Percentiles rank a stretch among this genome's conserved stretches.
Conservation (phyloP, 192 early-diverging fungal genomes). For the Kappamyces sp. region DNA sequence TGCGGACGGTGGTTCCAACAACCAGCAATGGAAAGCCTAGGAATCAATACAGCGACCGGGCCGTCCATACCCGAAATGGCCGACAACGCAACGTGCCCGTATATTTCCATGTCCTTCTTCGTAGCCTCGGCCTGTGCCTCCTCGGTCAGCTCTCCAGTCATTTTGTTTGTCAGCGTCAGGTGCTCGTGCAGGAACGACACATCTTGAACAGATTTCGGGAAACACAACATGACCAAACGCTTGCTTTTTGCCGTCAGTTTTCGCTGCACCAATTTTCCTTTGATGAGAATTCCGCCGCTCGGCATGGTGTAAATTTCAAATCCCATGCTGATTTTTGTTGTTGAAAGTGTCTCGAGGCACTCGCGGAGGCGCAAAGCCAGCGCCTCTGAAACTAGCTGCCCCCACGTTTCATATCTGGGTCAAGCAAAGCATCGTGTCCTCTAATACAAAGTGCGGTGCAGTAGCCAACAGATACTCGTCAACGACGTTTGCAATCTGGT, state of each 20-base stretch:
- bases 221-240: constrained; percentile 6
- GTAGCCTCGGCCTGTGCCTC: neutral
- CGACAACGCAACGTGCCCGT: constrained; percentile 24
- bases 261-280: constrained; percentile 9
- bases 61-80: constrained; percentile 22
- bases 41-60: neutral
- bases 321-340: constrained; percentile 4
- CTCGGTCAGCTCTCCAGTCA: neutral
- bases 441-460: too few species aligned
- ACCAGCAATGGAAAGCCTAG: constrained; percentile 28
- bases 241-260: constrained; percentile 12
- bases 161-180: neutral
- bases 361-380: too few species aligned
- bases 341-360: too few species aligned
- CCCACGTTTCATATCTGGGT: too few species aligned
- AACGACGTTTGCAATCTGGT: too few species aligned
- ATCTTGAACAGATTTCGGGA: constrained; percentile 11
- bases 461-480: too few species aligned
- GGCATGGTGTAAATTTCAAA: constrained; percentile 12
- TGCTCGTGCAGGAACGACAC: neutral
- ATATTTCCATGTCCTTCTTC: constrained; percentile 24
- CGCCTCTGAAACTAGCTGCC: too few species aligned
- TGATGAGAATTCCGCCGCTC: constrained; percentile 14
- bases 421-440: too few species aligned
- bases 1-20: constrained; percentile 17